phyloP scores from a whole-genome alignment of 2,329 filamentous ascomycete species.

The Incumbomyces lentus region DNA sequence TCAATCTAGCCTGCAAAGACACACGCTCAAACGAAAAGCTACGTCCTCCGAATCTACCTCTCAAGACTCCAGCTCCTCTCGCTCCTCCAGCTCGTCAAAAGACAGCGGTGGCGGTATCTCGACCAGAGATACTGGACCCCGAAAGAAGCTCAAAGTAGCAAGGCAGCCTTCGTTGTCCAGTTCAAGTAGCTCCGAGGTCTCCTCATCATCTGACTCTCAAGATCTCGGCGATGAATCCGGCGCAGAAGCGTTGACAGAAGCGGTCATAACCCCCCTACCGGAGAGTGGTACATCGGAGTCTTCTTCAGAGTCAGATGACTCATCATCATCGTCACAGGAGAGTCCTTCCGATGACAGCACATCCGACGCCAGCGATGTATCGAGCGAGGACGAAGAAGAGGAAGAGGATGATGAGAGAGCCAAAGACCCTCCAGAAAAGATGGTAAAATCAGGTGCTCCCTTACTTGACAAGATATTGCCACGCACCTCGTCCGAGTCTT shows the following conservation, averaged over 20 bases:
- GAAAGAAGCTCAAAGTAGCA: conserved; percentile 44
- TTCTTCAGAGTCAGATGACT: conserved; percentile 24
- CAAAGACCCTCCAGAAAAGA: background rate
- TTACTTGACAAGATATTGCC: background rate
- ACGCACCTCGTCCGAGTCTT: conserved; percentile 14
- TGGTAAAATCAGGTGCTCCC: background rate
- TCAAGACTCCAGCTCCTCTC: conserved; percentile 23
- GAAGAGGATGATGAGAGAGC: conserved; percentile 7
- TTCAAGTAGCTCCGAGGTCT: conserved; percentile 5
- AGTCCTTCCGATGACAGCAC: conserved; percentile 21
- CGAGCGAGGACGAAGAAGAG: conserved; percentile 12
- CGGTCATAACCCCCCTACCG: background rate
- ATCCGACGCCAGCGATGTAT: conserved; percentile 19
- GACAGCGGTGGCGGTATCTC: conserved; percentile 28
- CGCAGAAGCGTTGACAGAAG: conserved; percentile 5
- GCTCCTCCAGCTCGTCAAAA: conserved; percentile 27
- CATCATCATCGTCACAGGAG: conserved; percentile 18
- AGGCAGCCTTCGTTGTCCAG: background rate
- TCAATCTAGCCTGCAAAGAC: conserved; percentile 19
- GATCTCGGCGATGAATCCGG: conserved; percentile 26
- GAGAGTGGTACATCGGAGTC: conserved; percentile 19
- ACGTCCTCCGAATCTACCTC: conserved; percentile 26
- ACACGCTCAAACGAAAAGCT: conserved; percentile 49
- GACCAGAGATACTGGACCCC: conserved; percentile 35
- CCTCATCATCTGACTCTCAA: conserved; percentile 24